Evolutionary conservation across 2,329 filamentous ascomycete genomes (phyloP).

Genomic region (Cladosporium sp.): DNA sequence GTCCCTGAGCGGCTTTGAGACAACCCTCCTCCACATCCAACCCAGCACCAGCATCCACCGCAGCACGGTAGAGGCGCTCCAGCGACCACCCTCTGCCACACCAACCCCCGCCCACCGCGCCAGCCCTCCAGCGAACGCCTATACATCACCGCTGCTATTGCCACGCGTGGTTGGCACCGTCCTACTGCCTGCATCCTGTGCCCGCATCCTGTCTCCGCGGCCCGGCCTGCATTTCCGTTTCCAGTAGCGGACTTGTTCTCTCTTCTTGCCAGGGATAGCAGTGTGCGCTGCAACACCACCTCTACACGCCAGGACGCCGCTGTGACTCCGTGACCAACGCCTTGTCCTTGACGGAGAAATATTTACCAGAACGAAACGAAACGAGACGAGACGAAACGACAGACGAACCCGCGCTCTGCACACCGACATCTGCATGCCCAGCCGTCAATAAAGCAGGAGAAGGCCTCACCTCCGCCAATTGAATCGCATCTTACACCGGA

Average conservation of each 20-base stretch:
- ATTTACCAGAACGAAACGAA: background rate
- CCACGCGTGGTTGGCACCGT: background rate
- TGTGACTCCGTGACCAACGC: background rate
- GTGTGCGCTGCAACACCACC: background rate
- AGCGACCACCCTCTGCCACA: background rate
- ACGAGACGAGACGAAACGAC: background rate
- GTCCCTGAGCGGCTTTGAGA: background rate
- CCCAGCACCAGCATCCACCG: too few relatives aligned
- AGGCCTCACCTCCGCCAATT: background rate
- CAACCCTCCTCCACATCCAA: background rate
- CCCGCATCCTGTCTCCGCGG: slow-evolving; percentile 2
- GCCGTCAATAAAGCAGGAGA: background rate
- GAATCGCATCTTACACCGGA: background rate
- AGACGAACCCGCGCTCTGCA: background rate
- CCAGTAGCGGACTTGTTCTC: slow-evolving; percentile 5
- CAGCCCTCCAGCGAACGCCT: slow-evolving; percentile 6
- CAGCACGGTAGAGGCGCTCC: background rate
- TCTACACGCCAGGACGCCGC: background rate
- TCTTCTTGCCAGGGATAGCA: slow-evolving; percentile 4
- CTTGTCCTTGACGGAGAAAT: background rate
- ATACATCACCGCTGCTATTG: background rate
- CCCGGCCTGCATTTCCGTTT: slow-evolving; percentile 3
- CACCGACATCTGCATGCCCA: background rate
- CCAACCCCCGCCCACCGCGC: background rate
- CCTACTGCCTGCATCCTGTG: background rate